These are phyloP conservation scores for Populus pruinosa DNA, from an alignment of 345 rosid genomes.

Conservation along the genomic window DNA sequence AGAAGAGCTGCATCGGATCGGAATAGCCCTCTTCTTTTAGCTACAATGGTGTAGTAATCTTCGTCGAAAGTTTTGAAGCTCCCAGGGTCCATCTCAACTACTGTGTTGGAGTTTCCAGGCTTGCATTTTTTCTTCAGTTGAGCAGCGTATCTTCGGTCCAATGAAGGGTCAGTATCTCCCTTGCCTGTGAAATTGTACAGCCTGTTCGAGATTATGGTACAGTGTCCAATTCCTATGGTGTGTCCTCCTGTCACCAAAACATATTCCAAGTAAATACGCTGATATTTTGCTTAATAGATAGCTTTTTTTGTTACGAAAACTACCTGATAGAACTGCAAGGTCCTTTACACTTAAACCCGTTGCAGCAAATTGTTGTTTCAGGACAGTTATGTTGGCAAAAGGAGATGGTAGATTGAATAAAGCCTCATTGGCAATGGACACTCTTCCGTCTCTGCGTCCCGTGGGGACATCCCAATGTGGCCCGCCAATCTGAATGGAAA, in stretches of 20 bases:
- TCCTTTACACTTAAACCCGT: slow-evolving; percentile 52
- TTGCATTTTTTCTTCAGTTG: slow-evolving; percentile 44
- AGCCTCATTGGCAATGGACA: slow-evolving; percentile 35
- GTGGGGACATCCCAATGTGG: slow-evolving; percentile 56
- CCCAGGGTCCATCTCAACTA: slow-evolving; percentile 60
- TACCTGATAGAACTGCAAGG: slow-evolving; percentile 55
- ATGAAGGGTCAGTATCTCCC: slow-evolving; percentile 53
- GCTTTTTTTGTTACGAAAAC: neutral
- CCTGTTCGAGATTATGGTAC: slow-evolving; percentile 30
- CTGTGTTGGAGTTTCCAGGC: slow-evolving; percentile 30
- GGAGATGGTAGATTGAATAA: slow-evolving; percentile 37
- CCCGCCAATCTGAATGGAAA: slow-evolving; percentile 44
- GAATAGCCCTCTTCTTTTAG: slow-evolving; percentile 51
- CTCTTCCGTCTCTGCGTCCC: slow-evolving; percentile 61
- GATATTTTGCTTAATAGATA: neutral
- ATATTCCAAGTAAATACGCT: too few species aligned
- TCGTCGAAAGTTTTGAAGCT: slow-evolving; percentile 50
- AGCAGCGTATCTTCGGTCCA: slow-evolving; percentile 46
- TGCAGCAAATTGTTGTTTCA: slow-evolving; percentile 33
- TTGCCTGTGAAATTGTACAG: slow-evolving; percentile 59
- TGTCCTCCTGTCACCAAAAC: slow-evolving; percentile 38
- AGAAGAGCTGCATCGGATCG: slow-evolving; percentile 64
- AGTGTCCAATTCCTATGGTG: slow-evolving; percentile 56
- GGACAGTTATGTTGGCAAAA: slow-evolving; percentile 21
- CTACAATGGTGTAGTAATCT: slow-evolving; percentile 41